Conservation (phyloP, 2,329 filamentous ascomycete genomes). For the Dendrostoma leiphaemia region DNA sequence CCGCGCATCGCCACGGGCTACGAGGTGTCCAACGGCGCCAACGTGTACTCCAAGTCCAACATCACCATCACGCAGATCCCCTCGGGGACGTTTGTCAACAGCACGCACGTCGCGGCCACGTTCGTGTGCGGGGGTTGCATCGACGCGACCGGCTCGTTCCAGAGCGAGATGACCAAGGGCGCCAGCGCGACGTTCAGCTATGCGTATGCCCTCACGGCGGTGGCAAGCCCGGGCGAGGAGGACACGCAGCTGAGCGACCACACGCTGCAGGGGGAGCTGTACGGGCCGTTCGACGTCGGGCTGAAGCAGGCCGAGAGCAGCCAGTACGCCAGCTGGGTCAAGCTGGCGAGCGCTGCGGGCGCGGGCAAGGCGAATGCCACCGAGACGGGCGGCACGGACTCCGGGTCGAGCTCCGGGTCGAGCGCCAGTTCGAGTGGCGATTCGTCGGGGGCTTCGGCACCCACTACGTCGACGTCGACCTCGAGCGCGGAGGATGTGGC, state of each 20-base stretch:
- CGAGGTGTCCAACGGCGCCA: conserved; percentile 35
- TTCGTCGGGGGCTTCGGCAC: neutral
- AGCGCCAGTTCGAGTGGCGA: neutral
- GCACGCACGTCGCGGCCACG: conserved; percentile 51
- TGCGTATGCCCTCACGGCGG: conserved; percentile 16
- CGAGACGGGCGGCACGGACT: neutral
- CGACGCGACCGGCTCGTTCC: conserved; percentile 28
- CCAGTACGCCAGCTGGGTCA: conserved; percentile 14
- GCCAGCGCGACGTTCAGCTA: conserved; percentile 17
- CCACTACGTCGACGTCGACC: conserved; percentile 2
- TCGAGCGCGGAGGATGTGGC: neutral
- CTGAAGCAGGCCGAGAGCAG: conserved; percentile 14
- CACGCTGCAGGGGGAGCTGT: conserved; percentile 17
- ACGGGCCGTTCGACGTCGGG: conserved; percentile 15
- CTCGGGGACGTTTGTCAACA: conserved; percentile 51
- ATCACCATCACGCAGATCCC: conserved; percentile 43
- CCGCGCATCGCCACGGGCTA: conserved; percentile 35
- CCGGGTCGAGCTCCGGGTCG: neutral
- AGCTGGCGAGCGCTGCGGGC: conserved; percentile 2
- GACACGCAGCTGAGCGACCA: conserved; percentile 17
- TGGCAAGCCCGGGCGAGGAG: conserved; percentile 14
- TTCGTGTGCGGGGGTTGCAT: conserved; percentile 50
- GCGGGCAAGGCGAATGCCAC: conserved; percentile 1
- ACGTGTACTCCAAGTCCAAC: conserved; percentile 38
- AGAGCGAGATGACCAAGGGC: neutral